Evolutionary conservation across 2,329 filamentous ascomycete species (phyloP), one percentile per base, ranked within the genome.

Genomic region (Paraphaeosphaeria minitans): DNA sequence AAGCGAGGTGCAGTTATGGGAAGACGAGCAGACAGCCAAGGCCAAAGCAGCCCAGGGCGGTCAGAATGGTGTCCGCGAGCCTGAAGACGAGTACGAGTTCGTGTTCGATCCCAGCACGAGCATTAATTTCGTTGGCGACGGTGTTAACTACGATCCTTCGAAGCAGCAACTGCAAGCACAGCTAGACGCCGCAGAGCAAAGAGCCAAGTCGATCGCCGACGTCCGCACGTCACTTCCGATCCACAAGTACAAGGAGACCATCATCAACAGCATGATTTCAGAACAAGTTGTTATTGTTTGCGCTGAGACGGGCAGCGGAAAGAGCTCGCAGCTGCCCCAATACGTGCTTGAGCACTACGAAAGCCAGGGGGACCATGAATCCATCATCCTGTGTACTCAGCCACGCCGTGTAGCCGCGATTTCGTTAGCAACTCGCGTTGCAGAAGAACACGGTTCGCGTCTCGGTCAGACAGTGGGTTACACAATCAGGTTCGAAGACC

Each of bases 1-100:
- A 58, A 97, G 93, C 0, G 95, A 99, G 75, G 91, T 97, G 63
- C 93, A 99, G 62, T 91, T 97, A 71, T 99, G 94, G 94, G 95
- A 99, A 75, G 82, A 87, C 58, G 94, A 98, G 73, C 94, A 98
- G 78, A 85, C 90, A 0, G 84, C 88, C 57, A 96, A 96, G 75
- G 93, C 92, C 6, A 95, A 94, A 51, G 58, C 60, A 27, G 54
- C 54, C 43, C 65, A 69, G 37, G 61, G 84, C 87, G 65, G 86
- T 47, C 65, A 87, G 54, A n/a, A n/a, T n/a, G 80, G 87, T 0
- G 92, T 96, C 71, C 84, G 89, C 37, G 87, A 90, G 14, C 88
- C 93, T 53, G 88, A 93, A 64, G 88, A 88, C 13, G 89, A 96
- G 58, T 99, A 98, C 73, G 91, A 95, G 67, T 97, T 93, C 72